Conservation (phyloP, 1,284 basidiomycete species). For the Flammula alnicola region DNA sequence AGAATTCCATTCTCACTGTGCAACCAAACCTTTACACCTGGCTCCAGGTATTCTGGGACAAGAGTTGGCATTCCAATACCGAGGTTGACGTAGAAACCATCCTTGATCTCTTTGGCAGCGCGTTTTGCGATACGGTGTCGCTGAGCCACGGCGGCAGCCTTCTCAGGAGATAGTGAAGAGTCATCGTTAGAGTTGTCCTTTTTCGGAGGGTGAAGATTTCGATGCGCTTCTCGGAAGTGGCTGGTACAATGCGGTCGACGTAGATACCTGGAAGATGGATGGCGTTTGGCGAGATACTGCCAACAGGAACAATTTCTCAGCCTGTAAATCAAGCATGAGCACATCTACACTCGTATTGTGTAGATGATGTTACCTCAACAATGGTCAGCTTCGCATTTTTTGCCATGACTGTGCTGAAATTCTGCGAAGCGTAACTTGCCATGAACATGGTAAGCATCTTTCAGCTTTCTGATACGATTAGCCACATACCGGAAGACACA, state of each 20-base stretch:
- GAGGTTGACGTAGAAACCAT: conserved; percentile 84
- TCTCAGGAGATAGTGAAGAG: conserved; percentile 46
- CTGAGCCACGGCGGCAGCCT: conserved; percentile 55
- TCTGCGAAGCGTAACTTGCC: conserved; percentile 82
- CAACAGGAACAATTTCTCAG: conserved; percentile 92
- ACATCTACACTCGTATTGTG: not conserved
- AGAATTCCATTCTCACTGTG: conserved; percentile 96
- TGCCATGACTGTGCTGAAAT: conserved; percentile 88
- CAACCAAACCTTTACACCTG: conserved; percentile 86
- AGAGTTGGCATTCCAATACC: conserved; percentile 95
- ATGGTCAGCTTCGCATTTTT: conserved; percentile 91
- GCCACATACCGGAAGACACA: conserved; percentile 76
- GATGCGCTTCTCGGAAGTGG: conserved; percentile 80
- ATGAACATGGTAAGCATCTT: conserved; percentile 2
- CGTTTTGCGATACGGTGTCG: conserved; percentile 85
- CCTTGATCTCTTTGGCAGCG: conserved; percentile 88
- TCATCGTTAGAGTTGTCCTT: conserved; percentile 35
- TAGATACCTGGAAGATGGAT: conserved; percentile 89
- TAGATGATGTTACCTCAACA: conserved; percentile 67
- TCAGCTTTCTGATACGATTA: not conserved
- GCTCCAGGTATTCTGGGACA: conserved; percentile 81
- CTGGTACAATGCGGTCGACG: conserved; percentile 84
- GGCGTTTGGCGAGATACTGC: conserved; percentile 82
- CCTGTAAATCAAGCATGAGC: conserved; percentile 46
- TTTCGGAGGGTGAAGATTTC: conserved; percentile 74